Base-by-base conservation (phyloP, 495 filamentous ascomycete species). In the Chaetomium fimeti region DNA sequence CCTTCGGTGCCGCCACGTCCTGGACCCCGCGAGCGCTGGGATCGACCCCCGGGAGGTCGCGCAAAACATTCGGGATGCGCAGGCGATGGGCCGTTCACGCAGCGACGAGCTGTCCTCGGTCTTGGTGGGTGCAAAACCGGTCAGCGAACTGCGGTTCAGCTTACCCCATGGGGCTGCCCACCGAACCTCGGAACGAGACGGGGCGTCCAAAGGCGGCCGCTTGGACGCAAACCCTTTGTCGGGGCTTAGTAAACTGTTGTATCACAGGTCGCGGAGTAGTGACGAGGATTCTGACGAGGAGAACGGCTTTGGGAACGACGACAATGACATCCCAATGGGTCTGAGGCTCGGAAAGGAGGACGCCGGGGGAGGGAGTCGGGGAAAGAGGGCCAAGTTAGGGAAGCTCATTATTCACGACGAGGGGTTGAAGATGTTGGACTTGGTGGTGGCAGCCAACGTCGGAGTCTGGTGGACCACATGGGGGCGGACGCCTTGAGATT, bases 391-490 rank as follows among this genome's bases (percentile, higher is more conserved):
- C 0, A 97, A 98, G 76, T 79, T 98, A 70, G 93, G 93, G 1
- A 98, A 97, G 76, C 72, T 97, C 61, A 89, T 98, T 40, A 84
- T 98, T 27, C 88, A 93, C 66, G 88, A 93, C 66, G 93, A 96
- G 68, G 94, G 94, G 0, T 78, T 96, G 61, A 95, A 95, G 77
- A 97, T 98, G 94, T 71, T 97, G 68, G 94, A 98, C 81, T 72
- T 98, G 58, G 82, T 96, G 2, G 91, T 98, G 29, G 90, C 93
- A 12, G 89, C 92, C 47, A 97, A 94, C 72, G 83, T 98, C 76
- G 89, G 88, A 1, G 82, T 97, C 47, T 98, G 93, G 89, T 97
- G 93, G 94, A 88, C 86, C 67, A 85, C 88, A 1, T 97, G 91
- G 86, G 91, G 92, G 64, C 81, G 76, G 66, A 81, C 72, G 38